Conservation (phyloP, 257 asterid genomes). For the Rhazya stricta region DNA sequence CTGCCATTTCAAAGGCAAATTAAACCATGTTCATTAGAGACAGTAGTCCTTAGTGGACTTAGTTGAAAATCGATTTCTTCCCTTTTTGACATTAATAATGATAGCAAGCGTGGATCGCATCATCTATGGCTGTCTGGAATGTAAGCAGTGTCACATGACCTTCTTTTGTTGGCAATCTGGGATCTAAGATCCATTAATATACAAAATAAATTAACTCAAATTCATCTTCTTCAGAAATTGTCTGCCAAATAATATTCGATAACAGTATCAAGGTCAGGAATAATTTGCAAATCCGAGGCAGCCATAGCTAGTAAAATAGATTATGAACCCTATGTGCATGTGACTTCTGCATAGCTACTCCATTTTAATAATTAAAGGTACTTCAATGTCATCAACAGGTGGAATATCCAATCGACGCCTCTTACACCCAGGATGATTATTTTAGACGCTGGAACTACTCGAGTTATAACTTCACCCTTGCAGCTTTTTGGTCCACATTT, state of each 20-base stretch:
- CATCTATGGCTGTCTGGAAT: too few species aligned
- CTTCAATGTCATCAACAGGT: conserved; percentile 21
- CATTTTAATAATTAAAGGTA: too few species aligned
- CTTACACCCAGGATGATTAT: conserved; percentile 31
- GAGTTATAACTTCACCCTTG: conserved; percentile 39
- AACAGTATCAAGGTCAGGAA: conserved; percentile 1
- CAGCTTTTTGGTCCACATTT: conserved; percentile 43
- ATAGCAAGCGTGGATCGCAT: too few species aligned
- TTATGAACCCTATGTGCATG: not conserved
- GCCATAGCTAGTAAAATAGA: not conserved
- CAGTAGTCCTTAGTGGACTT: not conserved
- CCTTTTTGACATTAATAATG: too few species aligned
- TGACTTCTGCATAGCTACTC: not conserved
- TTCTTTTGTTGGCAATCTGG: not conserved
- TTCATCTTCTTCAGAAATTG: not conserved
- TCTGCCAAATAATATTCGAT: not conserved
- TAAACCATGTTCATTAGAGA: too few species aligned
- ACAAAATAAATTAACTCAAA: not conserved
- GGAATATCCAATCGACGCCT: conserved; percentile 43
- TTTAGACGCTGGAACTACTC: conserved; percentile 48
- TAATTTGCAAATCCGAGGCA: not conserved
- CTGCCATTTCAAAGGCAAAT: too few species aligned
- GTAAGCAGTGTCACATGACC: not conserved
- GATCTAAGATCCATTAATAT: not conserved
- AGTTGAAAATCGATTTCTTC: not conserved